A percentile compares a stretch with the other conserved stretches of the same genome.
These are phyloP conservation scores for Zasmidium cellare DNA, from an alignment of 2,329 filamentous ascomycete genomes.

Conservation along the genomic window DNA sequence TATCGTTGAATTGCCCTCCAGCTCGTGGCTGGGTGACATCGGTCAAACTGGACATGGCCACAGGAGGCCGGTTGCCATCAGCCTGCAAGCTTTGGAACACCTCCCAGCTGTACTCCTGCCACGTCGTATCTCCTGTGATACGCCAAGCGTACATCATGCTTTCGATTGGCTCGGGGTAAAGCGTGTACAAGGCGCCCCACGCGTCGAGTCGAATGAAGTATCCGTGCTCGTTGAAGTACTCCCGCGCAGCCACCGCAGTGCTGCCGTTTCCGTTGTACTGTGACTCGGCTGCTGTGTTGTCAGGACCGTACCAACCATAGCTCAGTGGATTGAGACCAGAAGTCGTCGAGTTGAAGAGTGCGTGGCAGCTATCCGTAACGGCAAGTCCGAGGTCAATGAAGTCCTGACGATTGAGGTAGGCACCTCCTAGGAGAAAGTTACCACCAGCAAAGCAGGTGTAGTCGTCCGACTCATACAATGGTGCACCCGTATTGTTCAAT, in stretches of 20 bases:
- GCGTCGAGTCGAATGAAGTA: not conserved
- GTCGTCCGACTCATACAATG: constrained; percentile 17
- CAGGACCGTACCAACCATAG: not conserved
- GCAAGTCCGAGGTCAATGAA: constrained; percentile 32
- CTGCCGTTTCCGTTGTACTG: not conserved
- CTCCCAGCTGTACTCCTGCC: not conserved
- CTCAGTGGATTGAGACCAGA: constrained; percentile 22
- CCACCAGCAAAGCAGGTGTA: constrained; percentile 36
- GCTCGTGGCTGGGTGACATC: not conserved
- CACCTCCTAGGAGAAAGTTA: constrained; percentile 34
- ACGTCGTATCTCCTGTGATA: not conserved
- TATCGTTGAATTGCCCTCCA: not conserved
- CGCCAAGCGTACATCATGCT: not conserved
- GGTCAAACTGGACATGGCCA: not conserved
- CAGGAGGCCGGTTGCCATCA: not conserved
- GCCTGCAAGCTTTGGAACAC: not conserved
- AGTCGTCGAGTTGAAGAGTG: constrained; percentile 21
- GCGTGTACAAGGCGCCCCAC: not conserved
- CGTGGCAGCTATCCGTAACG: constrained; percentile 28
- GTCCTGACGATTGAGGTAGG: constrained; percentile 26
- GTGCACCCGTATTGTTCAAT: constrained; percentile 21
- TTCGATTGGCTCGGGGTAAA: not conserved
- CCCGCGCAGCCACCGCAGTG: not conserved
- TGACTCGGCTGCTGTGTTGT: not conserved
- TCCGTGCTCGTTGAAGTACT: not conserved